Percentiles rank a stretch among this genome's conserved stretches.
Conservation (phyloP, 2,329 filamentous ascomycete species). For the Phaeoacremonium minimum region DNA sequence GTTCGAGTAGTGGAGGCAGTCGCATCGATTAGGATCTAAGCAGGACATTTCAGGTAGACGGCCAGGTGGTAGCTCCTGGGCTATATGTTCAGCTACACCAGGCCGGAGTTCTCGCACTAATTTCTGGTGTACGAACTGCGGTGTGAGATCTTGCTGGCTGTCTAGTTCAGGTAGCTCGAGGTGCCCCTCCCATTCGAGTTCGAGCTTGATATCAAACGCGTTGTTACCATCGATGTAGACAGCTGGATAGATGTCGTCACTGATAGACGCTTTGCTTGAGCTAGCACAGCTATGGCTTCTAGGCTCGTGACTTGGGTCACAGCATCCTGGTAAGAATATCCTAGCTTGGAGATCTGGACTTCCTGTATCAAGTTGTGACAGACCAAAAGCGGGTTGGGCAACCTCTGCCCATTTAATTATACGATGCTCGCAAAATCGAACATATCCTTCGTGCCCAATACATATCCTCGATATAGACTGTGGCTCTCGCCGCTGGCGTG, state of each 20-base stretch:
- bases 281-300: not conserved
- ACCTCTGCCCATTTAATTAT: not conserved
- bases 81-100: not conserved
- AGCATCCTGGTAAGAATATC: not conserved
- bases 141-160: not conserved
- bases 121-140: not conserved
- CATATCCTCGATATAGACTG: not conserved
- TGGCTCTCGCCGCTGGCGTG: not conserved
- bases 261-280: not conserved
- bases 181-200: not conserved
- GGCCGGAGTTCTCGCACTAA: not conserved
- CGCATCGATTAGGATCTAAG: not conserved
- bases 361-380: not conserved
- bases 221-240: not conserved
- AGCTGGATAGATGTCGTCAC: not conserved
- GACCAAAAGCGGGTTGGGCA: not conserved
- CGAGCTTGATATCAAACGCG: not conserved
- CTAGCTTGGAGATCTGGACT: not conserved
- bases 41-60: not conserved
- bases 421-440: not conserved
- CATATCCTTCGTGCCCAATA: not conserved
- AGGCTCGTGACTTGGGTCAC: not conserved
- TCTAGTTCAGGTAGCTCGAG: not conserved
- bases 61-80: not conserved
- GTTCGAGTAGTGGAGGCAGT: not conserved